Conservation (phyloP, 2,329 filamentous ascomycete genomes). For the Fusarium sp. region DNA sequence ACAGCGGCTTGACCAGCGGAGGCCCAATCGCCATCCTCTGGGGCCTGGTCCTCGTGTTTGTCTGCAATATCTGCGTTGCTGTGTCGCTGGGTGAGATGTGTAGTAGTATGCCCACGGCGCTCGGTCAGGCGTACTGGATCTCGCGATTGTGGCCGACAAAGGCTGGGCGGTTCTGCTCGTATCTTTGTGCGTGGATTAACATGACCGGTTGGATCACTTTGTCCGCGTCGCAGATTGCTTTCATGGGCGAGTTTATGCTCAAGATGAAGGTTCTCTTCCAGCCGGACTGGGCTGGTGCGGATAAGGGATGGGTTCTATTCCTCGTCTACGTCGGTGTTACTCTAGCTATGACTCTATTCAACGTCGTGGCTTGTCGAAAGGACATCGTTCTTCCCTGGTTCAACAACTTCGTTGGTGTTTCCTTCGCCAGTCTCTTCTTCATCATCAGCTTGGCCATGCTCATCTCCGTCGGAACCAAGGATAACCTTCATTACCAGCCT, state of each 20-base stretch:
- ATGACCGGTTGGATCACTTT: constrained; percentile 69
- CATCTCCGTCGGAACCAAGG: constrained; percentile 60
- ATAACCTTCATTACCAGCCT: constrained; percentile 58
- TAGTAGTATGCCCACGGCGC: constrained; percentile 68
- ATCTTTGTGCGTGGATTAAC: constrained; percentile 70
- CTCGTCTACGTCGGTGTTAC: constrained; percentile 65
- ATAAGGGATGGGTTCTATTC: constrained; percentile 64
- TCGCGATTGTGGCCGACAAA: constrained; percentile 50
- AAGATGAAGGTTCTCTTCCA: constrained; percentile 66
- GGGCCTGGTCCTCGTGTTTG: constrained; percentile 63
- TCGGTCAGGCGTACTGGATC: constrained; percentile 69
- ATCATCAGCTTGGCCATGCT: constrained; percentile 62
- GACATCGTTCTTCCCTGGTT: constrained; percentile 56
- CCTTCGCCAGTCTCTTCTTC: constrained; percentile 63
- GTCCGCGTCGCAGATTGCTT: constrained; percentile 65
- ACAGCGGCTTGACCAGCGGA: constrained; percentile 63
- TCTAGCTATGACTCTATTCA: constrained; percentile 58
- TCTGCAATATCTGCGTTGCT: constrained; percentile 64
- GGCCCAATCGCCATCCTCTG: constrained; percentile 65
- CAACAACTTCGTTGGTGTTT: constrained; percentile 66
- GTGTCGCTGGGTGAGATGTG: constrained; percentile 65
- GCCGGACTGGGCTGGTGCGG: constrained; percentile 56
- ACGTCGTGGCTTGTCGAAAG: constrained; percentile 61
- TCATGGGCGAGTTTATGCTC: constrained; percentile 67
- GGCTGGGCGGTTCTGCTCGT: constrained; percentile 61